Percentiles rank a stretch among this genome's conserved stretches.
phyloP scores from a whole-genome alignment of 2,329 filamentous ascomycete species.

The Cordyceps farinosa region DNA sequence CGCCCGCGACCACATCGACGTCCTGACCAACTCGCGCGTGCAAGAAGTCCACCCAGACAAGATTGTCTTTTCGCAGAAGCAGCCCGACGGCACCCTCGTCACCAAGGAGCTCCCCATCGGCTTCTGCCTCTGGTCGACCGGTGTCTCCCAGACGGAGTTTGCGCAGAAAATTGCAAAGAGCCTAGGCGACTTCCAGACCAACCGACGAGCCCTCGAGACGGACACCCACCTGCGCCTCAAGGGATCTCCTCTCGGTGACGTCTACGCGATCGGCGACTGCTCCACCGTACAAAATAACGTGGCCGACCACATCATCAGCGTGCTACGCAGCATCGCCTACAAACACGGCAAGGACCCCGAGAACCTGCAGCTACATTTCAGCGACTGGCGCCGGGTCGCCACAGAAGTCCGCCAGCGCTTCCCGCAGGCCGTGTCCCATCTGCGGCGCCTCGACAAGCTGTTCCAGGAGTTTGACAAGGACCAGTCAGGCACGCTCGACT shows the following conservation, averaged over 20 bases:
- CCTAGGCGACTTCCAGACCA: slow-evolving; percentile 73
- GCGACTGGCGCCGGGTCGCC: slow-evolving; percentile 84
- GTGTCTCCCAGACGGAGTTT: slow-evolving; percentile 82
- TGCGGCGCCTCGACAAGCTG: slow-evolving; percentile 84
- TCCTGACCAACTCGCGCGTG: slow-evolving; percentile 89
- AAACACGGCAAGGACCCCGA: slow-evolving; percentile 88
- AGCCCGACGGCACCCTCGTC: slow-evolving; percentile 66
- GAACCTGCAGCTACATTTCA: slow-evolving; percentile 79
- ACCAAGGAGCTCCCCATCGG: slow-evolving; percentile 93
- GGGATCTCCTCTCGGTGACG: slow-evolving; percentile 85
- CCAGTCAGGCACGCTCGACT: slow-evolving; percentile 88
- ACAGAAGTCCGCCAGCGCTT: slow-evolving; percentile 81
- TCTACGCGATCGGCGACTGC: slow-evolving; percentile 96
- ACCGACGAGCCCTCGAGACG: slow-evolving; percentile 88
- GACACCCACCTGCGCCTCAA: slow-evolving; percentile 88
- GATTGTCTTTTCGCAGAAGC: slow-evolving; percentile 84
- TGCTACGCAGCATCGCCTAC: slow-evolving; percentile 85
- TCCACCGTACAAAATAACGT: slow-evolving; percentile 97
- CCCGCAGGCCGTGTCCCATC: slow-evolving; percentile 82
- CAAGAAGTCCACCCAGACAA: slow-evolving; percentile 80
- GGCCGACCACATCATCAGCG: slow-evolving; percentile 83
- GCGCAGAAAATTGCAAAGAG: slow-evolving; percentile 73
- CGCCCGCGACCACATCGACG: slow-evolving; percentile 82
- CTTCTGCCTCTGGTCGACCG: slow-evolving; percentile 97
- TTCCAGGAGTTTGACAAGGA: slow-evolving; percentile 93